phyloP scores from a whole-genome alignment of 495 filamentous ascomycete species.

The Evernia prunastri region DNA sequence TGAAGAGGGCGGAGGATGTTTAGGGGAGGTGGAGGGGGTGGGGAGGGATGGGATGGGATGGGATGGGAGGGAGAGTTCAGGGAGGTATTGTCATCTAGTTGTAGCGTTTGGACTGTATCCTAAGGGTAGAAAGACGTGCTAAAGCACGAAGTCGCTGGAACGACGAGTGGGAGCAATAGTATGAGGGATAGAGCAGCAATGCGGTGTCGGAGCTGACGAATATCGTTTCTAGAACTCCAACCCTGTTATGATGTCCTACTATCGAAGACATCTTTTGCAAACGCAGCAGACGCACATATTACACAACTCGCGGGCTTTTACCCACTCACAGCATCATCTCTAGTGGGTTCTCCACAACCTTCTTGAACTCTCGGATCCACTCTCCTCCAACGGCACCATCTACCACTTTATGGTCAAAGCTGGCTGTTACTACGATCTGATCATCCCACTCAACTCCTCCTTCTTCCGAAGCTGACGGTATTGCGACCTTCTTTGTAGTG shows the following conservation, averaged over 20 bases:
- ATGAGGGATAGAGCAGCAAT: background rate
- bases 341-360: constrained; percentile 92
- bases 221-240: background rate
- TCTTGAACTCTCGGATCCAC: constrained; percentile 96
- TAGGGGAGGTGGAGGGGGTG: background rate
- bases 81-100: background rate
- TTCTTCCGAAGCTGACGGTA: constrained; percentile 67
- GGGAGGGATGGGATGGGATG: background rate
- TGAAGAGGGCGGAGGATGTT: constrained; percentile 6
- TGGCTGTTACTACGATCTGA: constrained; percentile 86
- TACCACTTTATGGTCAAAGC: constrained; percentile 96
- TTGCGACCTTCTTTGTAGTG: constrained; percentile 86
- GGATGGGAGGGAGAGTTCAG: background rate
- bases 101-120: background rate
- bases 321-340: constrained; percentile 75
- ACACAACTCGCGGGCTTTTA: background rate
- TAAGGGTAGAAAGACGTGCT: background rate
- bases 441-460: constrained; percentile 95
- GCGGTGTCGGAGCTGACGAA: background rate
- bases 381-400: constrained; percentile 93
- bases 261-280: background rate
- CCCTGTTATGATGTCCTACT: background rate
- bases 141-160: background rate
- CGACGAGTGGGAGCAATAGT: background rate
- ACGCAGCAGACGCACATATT: background rate